Evolutionary conservation across 2,329 filamentous ascomycete species (phyloP), one percentile per base, ranked within the genome.

Genomic region (Fusarium torreyae): DNA sequence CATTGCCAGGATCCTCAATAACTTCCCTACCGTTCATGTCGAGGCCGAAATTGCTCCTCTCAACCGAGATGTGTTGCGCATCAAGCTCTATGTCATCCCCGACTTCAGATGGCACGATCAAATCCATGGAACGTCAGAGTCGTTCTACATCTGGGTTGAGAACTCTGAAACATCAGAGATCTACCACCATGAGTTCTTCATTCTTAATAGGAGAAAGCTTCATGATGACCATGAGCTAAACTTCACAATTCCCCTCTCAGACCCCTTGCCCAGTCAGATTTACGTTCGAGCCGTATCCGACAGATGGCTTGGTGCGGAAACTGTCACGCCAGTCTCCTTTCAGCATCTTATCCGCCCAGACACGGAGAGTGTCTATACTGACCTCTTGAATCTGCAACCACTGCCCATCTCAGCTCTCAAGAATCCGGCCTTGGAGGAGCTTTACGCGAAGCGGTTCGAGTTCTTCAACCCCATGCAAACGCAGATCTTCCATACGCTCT

Each of bases 401-500:
- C 83, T 99, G 5, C 92, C 95, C 0, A 89, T 99, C 63, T 88
- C 90, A 20, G 95, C 95, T 1, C 84, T 99, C 42, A 94, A 97
- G 77, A 97, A 98, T 68, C 90, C 93, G 0, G 85, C 90, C 0
- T 81, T 99, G 0, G 95, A 99, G 77, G 93, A 96, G 64, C 87
- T 99, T 2, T 99, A 99, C 75, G 90, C 87, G 1, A 85, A 95
- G 77, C 89, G 94, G 33, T 99, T 99, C 79, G 91, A 96, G 69
- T 99, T 91, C 80, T 99, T 99, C 86, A 99, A 99, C 77, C 96
- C 96, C 0, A 98, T 99, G 97, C 96, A 99, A 80, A 98, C 96
- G 0, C 96, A 99, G 76, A 94, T 99, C 52, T 99, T 99, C 81
- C 96, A 99, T 76, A 95, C 94, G 15, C 87, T 99, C 34, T 99